Evolutionary conservation across 495 filamentous ascomycete species (phyloP), one percentile per base, ranked within the genome.

Genomic region (Penicillium salamii): DNA sequence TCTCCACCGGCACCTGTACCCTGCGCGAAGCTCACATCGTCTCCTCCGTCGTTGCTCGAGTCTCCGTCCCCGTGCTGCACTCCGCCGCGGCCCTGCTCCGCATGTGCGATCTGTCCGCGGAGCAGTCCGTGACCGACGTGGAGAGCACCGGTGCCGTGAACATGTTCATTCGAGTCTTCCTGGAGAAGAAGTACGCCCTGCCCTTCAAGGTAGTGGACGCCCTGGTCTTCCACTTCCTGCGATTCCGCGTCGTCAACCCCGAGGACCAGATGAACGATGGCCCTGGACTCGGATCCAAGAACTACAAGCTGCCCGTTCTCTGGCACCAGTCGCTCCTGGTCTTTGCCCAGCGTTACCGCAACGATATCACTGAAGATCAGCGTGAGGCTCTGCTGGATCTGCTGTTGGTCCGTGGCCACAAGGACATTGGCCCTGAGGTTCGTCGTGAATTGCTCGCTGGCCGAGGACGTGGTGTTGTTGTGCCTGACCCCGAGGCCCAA

Each of bases 121-220:
- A 93, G 57, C 88, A 93, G 62, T 89, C 87, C 15, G 80, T 81
- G 14, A 76, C 81, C 32, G 86, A 83, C 1, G 68, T 86, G 11
- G 91, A 96, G 59, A 83, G 84, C 58, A 84, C 91, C 43, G 83
- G 86, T 19, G 84, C 93, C 8, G 91, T 91, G 18, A 96, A 96
- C 66, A 85, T 91, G 35, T 91, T 97, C 72, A 95, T 99, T 65
- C 86, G 87, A 50, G 81, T 86, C 14, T 81, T 99, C 43, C 72
- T 99, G 9, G 91, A 97, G 71, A 99, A 99, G 79, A 90, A 90
- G 59, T 97, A 99, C 56, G 93, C 93, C 1, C 77, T 98, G 17
- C 93, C 93, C 24, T 96, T 87, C 72, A 91, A 95, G 67, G 92
- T 95, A 19, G 83, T 98, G 15, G 93, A 98, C 57, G 85, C 90